Evolutionary conservation across 2,329 filamentous ascomycete genomes (phyloP).

Genomic region (Epichloe festucae): DNA sequence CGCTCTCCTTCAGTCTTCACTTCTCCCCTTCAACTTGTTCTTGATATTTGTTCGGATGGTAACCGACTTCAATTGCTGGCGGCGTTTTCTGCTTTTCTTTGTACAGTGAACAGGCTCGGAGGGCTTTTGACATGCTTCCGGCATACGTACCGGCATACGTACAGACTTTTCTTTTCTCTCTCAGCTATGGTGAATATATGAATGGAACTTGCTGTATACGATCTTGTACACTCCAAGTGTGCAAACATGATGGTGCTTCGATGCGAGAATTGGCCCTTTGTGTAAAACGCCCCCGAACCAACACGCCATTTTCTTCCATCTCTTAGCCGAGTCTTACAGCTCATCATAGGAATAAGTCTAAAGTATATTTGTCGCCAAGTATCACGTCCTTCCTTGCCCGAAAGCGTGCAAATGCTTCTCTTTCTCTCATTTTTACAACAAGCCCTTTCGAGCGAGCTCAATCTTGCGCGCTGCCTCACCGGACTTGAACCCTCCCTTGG

Average conservation of each 20-base stretch:
- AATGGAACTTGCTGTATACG: neutral
- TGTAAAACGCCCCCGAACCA: too few relatives aligned
- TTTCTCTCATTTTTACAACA: constrained; percentile 30
- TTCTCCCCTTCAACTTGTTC: neutral
- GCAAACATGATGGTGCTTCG: too few relatives aligned
- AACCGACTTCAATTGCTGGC: neutral
- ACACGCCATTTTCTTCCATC: too few relatives aligned
- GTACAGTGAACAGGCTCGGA: neutral
- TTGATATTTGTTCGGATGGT: neutral
- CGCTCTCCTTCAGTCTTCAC: neutral
- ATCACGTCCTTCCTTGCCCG: neutral
- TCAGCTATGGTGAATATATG: neutral
- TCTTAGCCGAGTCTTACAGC: too few relatives aligned
- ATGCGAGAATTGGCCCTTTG: too few relatives aligned
- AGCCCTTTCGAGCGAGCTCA: constrained; percentile 65
- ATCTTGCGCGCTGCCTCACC: constrained; percentile 65
- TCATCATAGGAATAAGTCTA: too few relatives aligned
- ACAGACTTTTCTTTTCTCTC: neutral
- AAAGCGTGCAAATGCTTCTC: neutral
- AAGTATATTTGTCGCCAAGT: neutral
- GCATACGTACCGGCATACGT: neutral
- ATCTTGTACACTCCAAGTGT: neutral
- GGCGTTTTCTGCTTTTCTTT: neutral
- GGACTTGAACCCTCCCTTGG: constrained; percentile 59
- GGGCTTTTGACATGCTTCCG: too few relatives aligned